A percentile compares a stretch with the other conserved stretches of the same genome.
Conservation (phyloP, 768 basidiomycete species). For the Suillus plorans region DNA sequence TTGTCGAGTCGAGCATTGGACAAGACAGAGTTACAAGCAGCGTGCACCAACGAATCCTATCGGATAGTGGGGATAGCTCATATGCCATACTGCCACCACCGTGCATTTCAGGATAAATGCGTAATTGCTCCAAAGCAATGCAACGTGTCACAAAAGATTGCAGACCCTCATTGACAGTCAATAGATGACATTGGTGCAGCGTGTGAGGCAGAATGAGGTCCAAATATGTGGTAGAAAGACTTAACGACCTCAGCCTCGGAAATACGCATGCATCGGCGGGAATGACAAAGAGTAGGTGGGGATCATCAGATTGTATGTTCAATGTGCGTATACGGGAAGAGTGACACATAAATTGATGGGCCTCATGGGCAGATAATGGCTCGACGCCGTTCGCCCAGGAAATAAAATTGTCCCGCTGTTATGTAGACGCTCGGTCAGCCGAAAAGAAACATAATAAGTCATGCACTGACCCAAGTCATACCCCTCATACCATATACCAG, state of each 20-base stretch:
- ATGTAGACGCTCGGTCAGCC: neutral
- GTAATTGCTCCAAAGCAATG: neutral
- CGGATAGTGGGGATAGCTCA: no score
- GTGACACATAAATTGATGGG: neutral
- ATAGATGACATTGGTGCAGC: conserved; percentile 18
- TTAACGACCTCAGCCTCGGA: neutral
- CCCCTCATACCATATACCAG: neutral
- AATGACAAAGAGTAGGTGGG: neutral
- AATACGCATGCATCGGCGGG: neutral
- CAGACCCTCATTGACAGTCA: no score
- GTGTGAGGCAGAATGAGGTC: neutral
- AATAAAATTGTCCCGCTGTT: no score
- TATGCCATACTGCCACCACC: no score
- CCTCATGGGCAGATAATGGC: neutral
- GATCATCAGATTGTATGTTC: accelerated
- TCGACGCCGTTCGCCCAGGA: neutral
- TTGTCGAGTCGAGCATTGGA: no score
- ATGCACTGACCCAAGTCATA: neutral
- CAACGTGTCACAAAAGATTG: neutral
- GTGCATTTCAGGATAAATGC: neutral
- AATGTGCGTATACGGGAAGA: neutral
- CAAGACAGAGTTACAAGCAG: no score
- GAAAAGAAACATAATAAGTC: neutral
- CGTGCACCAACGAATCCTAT: no score
- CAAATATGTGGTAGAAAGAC: neutral